phyloP scores from a whole-genome alignment of 768 basidiomycete species.

The Tulasnella sp. region DNA sequence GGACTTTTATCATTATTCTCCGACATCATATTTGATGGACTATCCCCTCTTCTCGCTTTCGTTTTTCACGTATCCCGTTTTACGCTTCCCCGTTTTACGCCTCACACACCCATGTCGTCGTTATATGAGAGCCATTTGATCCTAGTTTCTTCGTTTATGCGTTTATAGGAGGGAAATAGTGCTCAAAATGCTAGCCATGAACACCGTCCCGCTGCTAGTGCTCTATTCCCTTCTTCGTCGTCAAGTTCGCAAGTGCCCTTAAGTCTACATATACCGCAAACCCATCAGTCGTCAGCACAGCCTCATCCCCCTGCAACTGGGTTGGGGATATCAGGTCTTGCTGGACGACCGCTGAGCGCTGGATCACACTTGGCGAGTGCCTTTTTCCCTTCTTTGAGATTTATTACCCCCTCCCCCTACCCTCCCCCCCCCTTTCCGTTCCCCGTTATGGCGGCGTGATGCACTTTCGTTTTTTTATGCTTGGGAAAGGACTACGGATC shows the following conservation, averaged over 20 bases:
- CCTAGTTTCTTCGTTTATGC: constrained; percentile 31
- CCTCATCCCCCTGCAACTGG: neutral
- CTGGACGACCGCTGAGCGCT: neutral
- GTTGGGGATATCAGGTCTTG: neutral
- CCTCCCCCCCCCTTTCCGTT: neutral
- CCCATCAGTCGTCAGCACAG: neutral
- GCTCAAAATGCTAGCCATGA: neutral
- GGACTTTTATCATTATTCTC: constrained; percentile 10
- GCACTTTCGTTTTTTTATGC: neutral
- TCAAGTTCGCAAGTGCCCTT: constrained; percentile 13
- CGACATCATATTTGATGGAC: neutral
- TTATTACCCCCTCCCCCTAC: neutral
- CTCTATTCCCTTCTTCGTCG: constrained; percentile 13
- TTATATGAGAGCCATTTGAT: constrained; percentile 30
- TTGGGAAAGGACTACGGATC: constrained; percentile 22
- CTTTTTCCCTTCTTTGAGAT: constrained; percentile 10
- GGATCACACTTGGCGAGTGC: constrained; percentile 26
- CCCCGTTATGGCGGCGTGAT: neutral
- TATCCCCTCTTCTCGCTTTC: neutral
- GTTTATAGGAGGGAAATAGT: constrained; percentile 12
- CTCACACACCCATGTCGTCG: neutral
- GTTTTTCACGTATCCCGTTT: neutral
- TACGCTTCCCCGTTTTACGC: neutral
- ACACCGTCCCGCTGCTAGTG: neutral
- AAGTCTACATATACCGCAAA: neutral